A percentile compares a stretch with the other conserved stretches of the same genome.
Evolutionary conservation across 257 asterid species (phyloP).

Genomic region (Forsythia suspensa): DNA sequence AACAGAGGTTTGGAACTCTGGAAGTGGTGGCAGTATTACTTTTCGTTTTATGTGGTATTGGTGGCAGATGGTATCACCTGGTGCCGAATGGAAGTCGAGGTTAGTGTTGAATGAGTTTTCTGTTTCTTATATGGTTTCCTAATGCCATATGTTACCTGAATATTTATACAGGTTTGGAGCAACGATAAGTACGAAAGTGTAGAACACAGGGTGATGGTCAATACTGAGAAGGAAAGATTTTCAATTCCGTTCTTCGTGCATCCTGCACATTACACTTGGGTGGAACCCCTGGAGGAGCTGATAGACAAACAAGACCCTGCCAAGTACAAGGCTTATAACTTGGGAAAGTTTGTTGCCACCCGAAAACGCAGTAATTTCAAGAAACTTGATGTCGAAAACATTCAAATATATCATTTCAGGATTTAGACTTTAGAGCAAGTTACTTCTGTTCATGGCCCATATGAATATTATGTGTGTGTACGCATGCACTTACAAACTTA

Average conservation of each 20-base stretch:
- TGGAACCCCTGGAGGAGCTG: slow-evolving; percentile 57
- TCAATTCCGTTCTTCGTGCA: slow-evolving; percentile 70
- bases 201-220: slow-evolving; percentile 62
- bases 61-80: too few relatives aligned
- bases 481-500: background rate
- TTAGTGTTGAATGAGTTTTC: too few relatives aligned
- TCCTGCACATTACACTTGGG: slow-evolving; percentile 56
- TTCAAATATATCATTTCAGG: slow-evolving; percentile 25
- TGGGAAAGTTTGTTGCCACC: slow-evolving; percentile 53
- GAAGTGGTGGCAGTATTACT: too few relatives aligned
- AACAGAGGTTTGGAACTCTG: too few relatives aligned
- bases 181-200: slow-evolving; percentile 73
- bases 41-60: too few relatives aligned
- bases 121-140: background rate
- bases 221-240: slow-evolving; percentile 53
- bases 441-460: background rate
- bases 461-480: background rate
- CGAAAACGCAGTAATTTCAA: slow-evolving; percentile 28
- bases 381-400: slow-evolving; percentile 27
- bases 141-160: background rate
- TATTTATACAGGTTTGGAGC: slow-evolving; percentile 62
- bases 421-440: background rate
- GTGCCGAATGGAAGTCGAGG: too few relatives aligned
- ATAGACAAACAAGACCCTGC: slow-evolving; percentile 37
- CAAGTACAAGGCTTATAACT: slow-evolving; percentile 58